Base-by-base conservation (phyloP, 176 grass and related monocot species). In the Juncus inflexus region DNA sequence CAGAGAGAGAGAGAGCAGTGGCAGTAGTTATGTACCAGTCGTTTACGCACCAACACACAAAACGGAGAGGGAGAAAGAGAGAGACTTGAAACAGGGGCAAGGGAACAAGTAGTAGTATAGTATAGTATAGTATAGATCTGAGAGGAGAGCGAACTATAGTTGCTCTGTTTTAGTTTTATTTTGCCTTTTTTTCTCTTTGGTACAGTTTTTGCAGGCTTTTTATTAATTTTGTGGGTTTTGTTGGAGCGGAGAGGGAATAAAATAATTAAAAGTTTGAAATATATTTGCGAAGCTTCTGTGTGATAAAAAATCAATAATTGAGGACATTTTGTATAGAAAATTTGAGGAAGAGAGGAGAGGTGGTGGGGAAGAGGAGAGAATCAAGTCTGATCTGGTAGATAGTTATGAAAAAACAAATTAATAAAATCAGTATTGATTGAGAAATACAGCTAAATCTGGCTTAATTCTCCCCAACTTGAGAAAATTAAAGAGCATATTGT, bases 101-200 rank as follows among this genome's bases (percentile, higher is more conserved):
- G 73, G 39, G 69, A 59, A 59, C 37, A 61, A 7, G 50, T 42
- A 66, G 66, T 12, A 64, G 14, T 7, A 41, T 75, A 77, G 80
- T n/a, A n/a, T n/a, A n/a, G 66, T 36, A 72, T 12, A 64, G 14
- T 7, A 41, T 75, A 77, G 80, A 83, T 83, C 74, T 77, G 66
- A 52, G 58, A 61, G 50, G 60, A 12, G 35, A 50, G 42, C 40
- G 16, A 63, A 52, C 40, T 76, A 62, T 67, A 76, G 52, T 82
- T 63, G 41, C 66, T 83, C 62, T 65, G 40, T 57, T 7, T 66
- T 19, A n/a, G 45, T 3, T 50, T 11, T 50, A 7, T 3, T 4
- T 5, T 62, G 28, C 3, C 53, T 60, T 0, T 50, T 41, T 51
- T 4, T 40, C 9, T 53, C 7, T 40, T 42, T 54, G 19, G 19